Evolutionary conservation across 192 early-diverging fungal genomes (phyloP).

Genomic region (Linderina pennispora): DNA sequence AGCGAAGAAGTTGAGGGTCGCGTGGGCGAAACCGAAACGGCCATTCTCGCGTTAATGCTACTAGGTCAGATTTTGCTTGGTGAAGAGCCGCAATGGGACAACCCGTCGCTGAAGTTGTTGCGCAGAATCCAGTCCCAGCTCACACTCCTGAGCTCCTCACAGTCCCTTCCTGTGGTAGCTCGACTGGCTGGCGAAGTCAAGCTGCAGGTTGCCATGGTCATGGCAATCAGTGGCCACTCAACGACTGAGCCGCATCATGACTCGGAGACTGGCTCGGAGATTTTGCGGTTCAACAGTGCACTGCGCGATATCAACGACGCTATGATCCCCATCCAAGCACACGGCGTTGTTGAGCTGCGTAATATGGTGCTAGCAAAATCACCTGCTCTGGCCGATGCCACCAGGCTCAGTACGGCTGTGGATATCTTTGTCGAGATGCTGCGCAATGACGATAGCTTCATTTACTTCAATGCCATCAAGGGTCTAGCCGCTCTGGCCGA

Average conservation of each 20-base stretch:
- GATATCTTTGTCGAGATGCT: conserved; percentile 76
- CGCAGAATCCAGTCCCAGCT: conserved; percentile 15
- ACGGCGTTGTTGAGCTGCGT: conserved; percentile 76
- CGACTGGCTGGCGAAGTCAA: conserved; percentile 8
- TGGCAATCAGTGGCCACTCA: conserved; percentile 26
- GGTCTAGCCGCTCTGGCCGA: conserved; percentile 81
- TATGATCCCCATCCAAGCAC: conserved; percentile 80
- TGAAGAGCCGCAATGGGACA: conserved; percentile 29
- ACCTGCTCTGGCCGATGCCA: conserved; percentile 52
- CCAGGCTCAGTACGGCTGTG: too few relatives aligned
- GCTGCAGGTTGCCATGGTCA: conserved; percentile 21
- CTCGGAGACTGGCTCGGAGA: conserved; percentile 23
- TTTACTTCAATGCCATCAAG: conserved; percentile 90
- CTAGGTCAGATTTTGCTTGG: conserved; percentile 58
- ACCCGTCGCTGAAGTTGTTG: conserved; percentile 10
- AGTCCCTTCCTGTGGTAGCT: background rate
- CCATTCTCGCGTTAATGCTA: conserved; percentile 55
- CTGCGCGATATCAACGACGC: conserved; percentile 72
- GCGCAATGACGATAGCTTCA: conserved; percentile 78
- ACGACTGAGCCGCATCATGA: conserved; percentile 1
- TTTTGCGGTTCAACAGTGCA: conserved; percentile 62
- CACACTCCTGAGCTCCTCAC: conserved; percentile 4
- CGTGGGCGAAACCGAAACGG: conserved; percentile 52
- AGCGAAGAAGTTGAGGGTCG: conserved; percentile 28
- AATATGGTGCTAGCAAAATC: conserved; percentile 73